These are phyloP conservation scores for Rosa hybrid DNA, from an alignment of 331 rosid genomes.

Conservation along the genomic window DNA sequence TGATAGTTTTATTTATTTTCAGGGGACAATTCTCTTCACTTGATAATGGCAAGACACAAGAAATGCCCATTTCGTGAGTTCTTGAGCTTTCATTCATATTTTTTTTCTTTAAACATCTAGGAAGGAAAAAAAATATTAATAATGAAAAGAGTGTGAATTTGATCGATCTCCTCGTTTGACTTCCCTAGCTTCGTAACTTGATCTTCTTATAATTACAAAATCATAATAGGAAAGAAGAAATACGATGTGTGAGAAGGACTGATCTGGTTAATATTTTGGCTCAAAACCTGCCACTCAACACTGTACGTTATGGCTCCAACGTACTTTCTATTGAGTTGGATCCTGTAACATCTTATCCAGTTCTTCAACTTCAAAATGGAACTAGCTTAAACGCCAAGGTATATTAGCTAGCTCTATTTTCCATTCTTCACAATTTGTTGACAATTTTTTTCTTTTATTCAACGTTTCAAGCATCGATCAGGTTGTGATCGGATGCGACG, in stretches of 20 bases:
- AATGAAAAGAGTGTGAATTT: no score
- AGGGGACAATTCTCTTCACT: not conserved
- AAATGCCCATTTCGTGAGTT: not conserved
- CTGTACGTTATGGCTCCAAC: conserved; percentile 2
- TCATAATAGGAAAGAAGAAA: conserved; percentile 1
- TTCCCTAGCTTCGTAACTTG: no score
- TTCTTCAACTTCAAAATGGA: conserved; percentile 19
- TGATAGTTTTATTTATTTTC: not conserved
- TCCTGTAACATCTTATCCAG: conserved; percentile 1
- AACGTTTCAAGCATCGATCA: not conserved
- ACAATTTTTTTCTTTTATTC: no score
- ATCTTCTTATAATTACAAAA: no score
- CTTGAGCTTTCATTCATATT: not conserved
- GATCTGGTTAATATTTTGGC: not conserved
- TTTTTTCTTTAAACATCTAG: no score
- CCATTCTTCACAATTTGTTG: no score
- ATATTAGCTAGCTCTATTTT: no score
- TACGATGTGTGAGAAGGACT: conserved; percentile 7
- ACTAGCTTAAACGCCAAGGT: conserved; percentile 10
- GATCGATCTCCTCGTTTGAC: no score
- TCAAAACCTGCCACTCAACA: conserved; percentile 2
- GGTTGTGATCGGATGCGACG: conserved; percentile 25
- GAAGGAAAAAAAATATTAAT: no score
- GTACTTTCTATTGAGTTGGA: conserved; percentile 3
- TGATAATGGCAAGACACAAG: not conserved